Base-by-base conservation (phyloP, 2,329 filamentous ascomycete species). In the Raffaelea arxii region DNA sequence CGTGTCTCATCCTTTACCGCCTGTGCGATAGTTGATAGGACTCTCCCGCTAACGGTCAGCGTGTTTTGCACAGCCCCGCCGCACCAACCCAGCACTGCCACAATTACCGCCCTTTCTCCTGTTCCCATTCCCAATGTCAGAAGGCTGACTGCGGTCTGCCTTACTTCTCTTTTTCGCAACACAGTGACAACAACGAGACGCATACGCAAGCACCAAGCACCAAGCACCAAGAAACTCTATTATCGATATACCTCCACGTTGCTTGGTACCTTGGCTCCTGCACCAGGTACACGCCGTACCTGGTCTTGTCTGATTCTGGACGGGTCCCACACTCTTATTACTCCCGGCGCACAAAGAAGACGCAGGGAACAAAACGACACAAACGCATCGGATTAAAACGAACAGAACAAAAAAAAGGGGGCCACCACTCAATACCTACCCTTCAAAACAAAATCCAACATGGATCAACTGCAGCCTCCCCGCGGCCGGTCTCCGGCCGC, bases 401-500 rank as follows among this genome's bases (percentile, higher is more conserved):
- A 16, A 21, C 44, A 41, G 23, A 24, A 19, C 53, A 55, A 16
- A 43, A 16, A 46, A 21, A 30, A 45, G 48, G 43, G 46, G 46
- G 14, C 25, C 23, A 38, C 44, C 44, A 46, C 19, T 36, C 41
- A 14, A 22, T 36, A 47, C 41, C 46, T 45, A 32, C 12, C 18
- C 37, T 11, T 30, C 25, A 46, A 21, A 27, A 14, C 35, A 43
- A 40, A 19, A 43, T 32, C 41, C 41, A 59, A 56, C 58, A 76
- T 77, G 72, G 74, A 78, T 66, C 68, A 71, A 62, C 71, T 74
- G 53, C 59, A 64, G 58, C 56, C 59, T 56, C 61, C 58, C 54
- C 69, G 75, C 61, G 77, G 77, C 60, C 78, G 78, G 59, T 82
- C 80, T 56, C 76, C 74, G 55, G 82, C 80, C 58, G 69, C 70